A percentile compares a stretch with the other conserved stretches of the same genome.
phyloP scores from a whole-genome alignment of 257 asterid species.

The Gynochthodes officinalis region DNA sequence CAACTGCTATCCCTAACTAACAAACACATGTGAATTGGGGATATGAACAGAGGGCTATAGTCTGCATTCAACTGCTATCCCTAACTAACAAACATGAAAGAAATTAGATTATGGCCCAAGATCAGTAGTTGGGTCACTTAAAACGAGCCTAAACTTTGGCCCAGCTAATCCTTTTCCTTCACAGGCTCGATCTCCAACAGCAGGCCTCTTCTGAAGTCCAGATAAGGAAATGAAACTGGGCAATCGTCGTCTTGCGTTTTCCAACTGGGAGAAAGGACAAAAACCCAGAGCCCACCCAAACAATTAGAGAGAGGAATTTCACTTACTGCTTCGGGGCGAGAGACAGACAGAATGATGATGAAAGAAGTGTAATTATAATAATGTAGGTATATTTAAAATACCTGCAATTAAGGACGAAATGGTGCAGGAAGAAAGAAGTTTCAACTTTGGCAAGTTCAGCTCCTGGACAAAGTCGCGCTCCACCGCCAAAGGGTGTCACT shows the following conservation, averaged over 20 bases:
- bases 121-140: too few relatives aligned
- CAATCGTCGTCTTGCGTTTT: conserved; percentile 44
- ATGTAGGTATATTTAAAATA: too few relatives aligned
- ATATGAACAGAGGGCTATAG: too few relatives aligned
- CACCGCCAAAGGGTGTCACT: conserved; percentile 68
- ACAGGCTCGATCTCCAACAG: conserved; percentile 37
- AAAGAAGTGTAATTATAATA: too few relatives aligned
- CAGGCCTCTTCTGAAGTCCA: conserved; percentile 61
- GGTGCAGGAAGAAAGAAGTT: conserved; percentile 72
- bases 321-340: too few relatives aligned
- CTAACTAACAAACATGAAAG: too few relatives aligned
- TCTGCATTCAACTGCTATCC: too few relatives aligned
- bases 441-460: conserved; percentile 70
- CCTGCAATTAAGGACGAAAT: conserved; percentile 65
- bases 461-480: conserved; percentile 73
- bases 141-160: background rate
- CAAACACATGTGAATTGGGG: too few relatives aligned
- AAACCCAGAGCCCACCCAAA: background rate
- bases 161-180: background rate
- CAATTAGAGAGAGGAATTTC: too few relatives aligned
- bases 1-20: too few relatives aligned
- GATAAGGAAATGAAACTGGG: conserved; percentile 53
- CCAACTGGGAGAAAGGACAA: conserved; percentile 45
- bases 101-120: too few relatives aligned
- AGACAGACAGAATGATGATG: background rate